Evolutionary conservation across 495 filamentous ascomycete species (phyloP).

Genomic region (Cercophora sp.): DNA sequence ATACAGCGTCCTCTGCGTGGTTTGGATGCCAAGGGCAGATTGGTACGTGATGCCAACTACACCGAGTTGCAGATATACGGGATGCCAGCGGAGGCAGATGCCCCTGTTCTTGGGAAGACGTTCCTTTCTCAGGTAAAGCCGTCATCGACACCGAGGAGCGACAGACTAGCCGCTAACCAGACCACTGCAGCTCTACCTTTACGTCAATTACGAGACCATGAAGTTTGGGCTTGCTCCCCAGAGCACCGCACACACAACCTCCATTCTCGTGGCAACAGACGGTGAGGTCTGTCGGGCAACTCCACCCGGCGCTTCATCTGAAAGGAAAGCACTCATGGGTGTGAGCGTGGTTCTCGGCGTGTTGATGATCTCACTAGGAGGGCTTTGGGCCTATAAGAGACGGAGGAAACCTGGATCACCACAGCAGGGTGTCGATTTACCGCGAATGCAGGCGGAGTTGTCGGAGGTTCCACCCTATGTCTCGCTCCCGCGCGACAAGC

Average conservation of each 20-base stretch:
- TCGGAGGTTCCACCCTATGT: not conserved
- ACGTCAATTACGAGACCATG: conserved; percentile 15
- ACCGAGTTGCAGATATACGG: conserved; percentile 18
- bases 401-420: not conserved
- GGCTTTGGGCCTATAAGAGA: not conserved
- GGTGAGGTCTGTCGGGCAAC: not conserved
- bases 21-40: conserved; percentile 8
- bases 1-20: conserved; percentile 12
- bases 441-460: too few species aligned
- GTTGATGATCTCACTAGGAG: conserved; percentile 4
- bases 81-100: conserved; percentile 1
- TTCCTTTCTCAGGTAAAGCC: conserved; percentile 17
- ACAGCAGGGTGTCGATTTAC: too few species aligned
- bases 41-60: conserved; percentile 3
- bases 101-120: conserved; percentile 17
- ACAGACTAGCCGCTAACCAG: not conserved
- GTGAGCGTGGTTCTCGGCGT: conserved; percentile 9
- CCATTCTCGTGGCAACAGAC: conserved; percentile 7
- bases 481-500: not conserved
- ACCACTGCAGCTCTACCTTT: conserved; percentile 13
- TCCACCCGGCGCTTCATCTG: not conserved
- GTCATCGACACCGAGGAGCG: not conserved
- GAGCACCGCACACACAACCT: conserved; percentile 4
- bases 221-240: conserved; percentile 11
- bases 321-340: conserved; percentile 14